Evolutionary conservation across 78 protist species (phyloP).

Genomic region (Dictyostelium intermedium): DNA sequence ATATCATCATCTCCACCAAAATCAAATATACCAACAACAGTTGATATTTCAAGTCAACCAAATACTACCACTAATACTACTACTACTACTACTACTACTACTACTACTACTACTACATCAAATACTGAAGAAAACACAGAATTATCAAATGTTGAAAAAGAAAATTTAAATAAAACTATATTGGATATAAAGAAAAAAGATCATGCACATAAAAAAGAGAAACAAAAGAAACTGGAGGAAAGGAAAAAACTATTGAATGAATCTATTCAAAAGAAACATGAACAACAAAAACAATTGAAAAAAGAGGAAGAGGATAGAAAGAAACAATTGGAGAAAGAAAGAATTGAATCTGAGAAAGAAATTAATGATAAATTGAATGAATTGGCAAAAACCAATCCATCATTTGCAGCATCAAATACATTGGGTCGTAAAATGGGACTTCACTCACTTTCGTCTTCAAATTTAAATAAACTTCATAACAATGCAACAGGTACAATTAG

Average conservation of each 20-base stretch:
- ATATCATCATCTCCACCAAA: not conserved
- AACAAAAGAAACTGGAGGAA: constrained; percentile 40
- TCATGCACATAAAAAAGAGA: constrained; percentile 51
- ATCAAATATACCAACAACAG: not conserved
- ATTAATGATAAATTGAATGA: not conserved
- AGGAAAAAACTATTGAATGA: constrained; percentile 57
- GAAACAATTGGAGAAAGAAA: constrained; percentile 38
- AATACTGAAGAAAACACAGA: not conserved
- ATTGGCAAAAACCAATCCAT: not conserved
- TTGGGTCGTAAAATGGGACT: not conserved
- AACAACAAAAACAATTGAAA: constrained; percentile 21
- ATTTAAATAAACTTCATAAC: not conserved
- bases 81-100: not conserved
- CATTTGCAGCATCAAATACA: not conserved
- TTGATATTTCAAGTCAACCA: not conserved
- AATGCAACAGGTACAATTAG: not conserved
- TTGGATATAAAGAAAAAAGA: constrained; percentile 32
- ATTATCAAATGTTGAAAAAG: not conserved
- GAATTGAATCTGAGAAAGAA: constrained; percentile 33
- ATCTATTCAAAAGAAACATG: constrained; percentile 35
- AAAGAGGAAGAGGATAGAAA: constrained; percentile 53
- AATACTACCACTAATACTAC: not conserved
- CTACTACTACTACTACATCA: not conserved
- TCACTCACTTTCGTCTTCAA: not conserved
- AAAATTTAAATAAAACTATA: not conserved